These are phyloP conservation scores for Diplotaxis tenuifolia DNA, from an alignment of 345 rosid genomes.

Conservation along the genomic window DNA sequence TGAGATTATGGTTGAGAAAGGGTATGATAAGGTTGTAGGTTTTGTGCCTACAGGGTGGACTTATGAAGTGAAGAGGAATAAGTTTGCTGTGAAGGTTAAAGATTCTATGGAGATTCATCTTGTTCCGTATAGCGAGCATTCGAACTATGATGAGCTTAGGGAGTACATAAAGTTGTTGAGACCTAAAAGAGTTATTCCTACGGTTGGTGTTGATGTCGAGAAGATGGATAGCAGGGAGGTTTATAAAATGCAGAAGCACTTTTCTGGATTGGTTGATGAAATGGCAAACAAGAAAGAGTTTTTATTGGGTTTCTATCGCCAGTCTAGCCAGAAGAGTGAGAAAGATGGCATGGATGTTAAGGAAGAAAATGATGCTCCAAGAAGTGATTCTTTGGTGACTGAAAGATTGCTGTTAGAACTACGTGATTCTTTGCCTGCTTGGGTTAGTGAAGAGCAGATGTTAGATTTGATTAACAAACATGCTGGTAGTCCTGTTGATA, in stretches of 20 bases:
- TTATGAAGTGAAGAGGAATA: conserved; percentile 71
- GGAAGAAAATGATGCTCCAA: conserved; percentile 29
- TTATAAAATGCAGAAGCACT: conserved; percentile 66
- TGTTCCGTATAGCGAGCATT: conserved; percentile 93
- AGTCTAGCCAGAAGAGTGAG: conserved; percentile 38
- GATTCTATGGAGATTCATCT: conserved; percentile 84
- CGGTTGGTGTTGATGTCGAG: conserved; percentile 76
- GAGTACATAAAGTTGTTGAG: conserved; percentile 77
- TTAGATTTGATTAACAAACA: conserved; percentile 54
- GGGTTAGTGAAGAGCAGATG: conserved; percentile 71
- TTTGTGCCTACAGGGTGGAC: conserved; percentile 98
- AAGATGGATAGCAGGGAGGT: conserved; percentile 69
- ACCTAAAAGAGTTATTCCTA: conserved; percentile 79
- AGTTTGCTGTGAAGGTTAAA: conserved; percentile 64
- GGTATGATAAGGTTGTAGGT: conserved; percentile 74
- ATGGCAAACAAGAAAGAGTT: conserved; percentile 77
- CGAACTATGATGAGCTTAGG: conserved; percentile 80
- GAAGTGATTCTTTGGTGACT: conserved; percentile 39
- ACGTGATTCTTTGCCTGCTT: conserved; percentile 58
- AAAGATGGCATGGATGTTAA: conserved; percentile 26
- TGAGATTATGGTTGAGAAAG: conserved; percentile 76
- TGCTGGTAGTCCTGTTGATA: conserved; percentile 57
- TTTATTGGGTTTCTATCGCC: conserved; percentile 52
- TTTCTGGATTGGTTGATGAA: conserved; percentile 76
- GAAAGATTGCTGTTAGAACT: conserved; percentile 56